Evolutionary conservation across 1,139 yeast genomes (phyloP).

Genomic region (Wickerhamiella pararugosa): DNA sequence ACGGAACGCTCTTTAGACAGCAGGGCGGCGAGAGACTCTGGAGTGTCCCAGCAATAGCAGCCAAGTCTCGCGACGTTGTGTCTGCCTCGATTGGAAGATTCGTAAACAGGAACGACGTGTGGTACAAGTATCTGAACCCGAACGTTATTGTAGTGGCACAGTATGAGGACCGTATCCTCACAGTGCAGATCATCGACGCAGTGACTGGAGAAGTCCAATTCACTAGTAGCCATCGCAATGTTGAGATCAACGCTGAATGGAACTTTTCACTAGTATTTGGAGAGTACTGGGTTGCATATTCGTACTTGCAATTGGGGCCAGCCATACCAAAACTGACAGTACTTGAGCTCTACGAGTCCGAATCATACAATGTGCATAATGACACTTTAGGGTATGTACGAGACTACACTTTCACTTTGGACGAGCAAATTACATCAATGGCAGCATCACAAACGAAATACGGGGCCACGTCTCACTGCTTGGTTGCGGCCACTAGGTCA

Average conservation of each 20-base stretch:
- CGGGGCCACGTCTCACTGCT: neutral
- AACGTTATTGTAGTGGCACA: neutral
- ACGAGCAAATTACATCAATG: neutral
- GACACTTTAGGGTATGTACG: neutral
- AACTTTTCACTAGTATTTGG: neutral
- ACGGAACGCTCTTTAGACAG: no score
- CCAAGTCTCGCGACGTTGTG: neutral
- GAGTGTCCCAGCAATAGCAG: neutral
- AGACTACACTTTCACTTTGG: neutral
- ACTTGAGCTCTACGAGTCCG: neutral
- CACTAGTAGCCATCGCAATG: neutral
- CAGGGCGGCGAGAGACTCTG: neutral
- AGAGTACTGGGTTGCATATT: neutral
- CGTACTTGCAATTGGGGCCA: neutral
- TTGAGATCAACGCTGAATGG: neutral
- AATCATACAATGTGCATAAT: neutral
- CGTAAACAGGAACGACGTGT: neutral
- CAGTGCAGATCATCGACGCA: neutral
- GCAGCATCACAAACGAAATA: neutral
- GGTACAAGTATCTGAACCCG: constrained; percentile 4
- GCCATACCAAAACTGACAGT: neutral
- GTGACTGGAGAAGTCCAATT: neutral
- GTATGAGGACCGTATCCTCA: neutral
- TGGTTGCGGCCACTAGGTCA: neutral
- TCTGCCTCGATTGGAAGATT: neutral